These are phyloP conservation scores for Mucor saturninus DNA, from an alignment of 371 early-diverging fungal genomes.

Conservation along the genomic window DNA sequence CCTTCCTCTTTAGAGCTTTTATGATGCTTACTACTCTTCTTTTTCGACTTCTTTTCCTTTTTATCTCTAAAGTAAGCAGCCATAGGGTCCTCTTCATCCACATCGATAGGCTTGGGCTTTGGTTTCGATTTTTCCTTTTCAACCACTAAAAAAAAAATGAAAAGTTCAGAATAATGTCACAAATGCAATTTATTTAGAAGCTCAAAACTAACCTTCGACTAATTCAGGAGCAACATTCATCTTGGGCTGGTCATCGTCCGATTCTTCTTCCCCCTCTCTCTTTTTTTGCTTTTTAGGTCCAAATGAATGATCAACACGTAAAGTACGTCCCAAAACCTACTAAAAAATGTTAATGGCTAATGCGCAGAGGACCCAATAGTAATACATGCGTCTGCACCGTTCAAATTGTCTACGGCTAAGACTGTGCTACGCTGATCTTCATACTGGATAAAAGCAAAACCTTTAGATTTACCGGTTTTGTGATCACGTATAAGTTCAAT, in stretches of 20 bases:
- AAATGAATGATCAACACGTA: conserved; percentile 50
- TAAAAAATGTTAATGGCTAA: background rate
- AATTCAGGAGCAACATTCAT: conserved; percentile 73
- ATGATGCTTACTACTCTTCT: conserved; percentile 28
- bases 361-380: background rate
- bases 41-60: conserved; percentile 46
- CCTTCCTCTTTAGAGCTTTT: conserved; percentile 23
- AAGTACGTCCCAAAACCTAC: conserved; percentile 37
- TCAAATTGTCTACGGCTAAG: conserved; percentile 94
- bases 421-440: conserved; percentile 92
- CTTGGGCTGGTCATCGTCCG: conserved; percentile 76
- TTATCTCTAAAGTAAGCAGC: conserved; percentile 67
- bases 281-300: conserved; percentile 59
- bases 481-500: conserved; percentile 86
- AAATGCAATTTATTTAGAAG: background rate
- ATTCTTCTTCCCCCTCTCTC: conserved; percentile 35
- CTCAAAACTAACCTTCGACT: conserved; percentile 34
- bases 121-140: conserved; percentile 28
- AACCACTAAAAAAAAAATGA: conserved; percentile 5
- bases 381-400: conserved; percentile 72
- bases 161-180: background rate
- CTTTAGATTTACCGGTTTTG: conserved; percentile 86
- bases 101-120: conserved; percentile 37
- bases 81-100: conserved; percentile 89
- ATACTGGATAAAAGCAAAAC: conserved; percentile 92